Evolutionary conservation across 176 grass and related monocot genomes (phyloP).

Genomic region (Chloris gayana): DNA sequence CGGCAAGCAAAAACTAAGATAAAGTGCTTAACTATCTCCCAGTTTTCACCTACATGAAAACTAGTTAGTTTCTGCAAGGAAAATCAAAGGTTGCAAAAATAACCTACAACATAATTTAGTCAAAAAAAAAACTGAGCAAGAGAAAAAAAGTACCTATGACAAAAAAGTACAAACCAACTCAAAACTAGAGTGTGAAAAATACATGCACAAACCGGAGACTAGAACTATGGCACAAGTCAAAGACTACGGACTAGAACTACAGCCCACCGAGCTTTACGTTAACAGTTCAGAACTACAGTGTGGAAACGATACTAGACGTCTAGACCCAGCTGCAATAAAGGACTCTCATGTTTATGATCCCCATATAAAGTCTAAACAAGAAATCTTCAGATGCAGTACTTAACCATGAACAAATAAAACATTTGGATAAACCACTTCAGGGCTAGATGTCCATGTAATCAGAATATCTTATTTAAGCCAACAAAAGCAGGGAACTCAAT

Average conservation of each 20-base stretch:
- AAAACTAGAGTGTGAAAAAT: too few relatives aligned
- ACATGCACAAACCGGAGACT: neutral
- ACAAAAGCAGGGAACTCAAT: neutral
- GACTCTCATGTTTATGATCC: neutral
- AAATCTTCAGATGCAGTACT: constrained; percentile 6
- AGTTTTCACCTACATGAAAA: neutral
- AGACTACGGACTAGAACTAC: neutral
- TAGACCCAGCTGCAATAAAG: neutral
- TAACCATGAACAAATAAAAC: constrained; percentile 9
- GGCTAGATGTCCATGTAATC: neutral
- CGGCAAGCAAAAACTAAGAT: neutral
- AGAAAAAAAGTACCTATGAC: constrained; percentile 27
- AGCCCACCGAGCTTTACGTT: neutral
- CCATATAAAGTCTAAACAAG: constrained; percentile 2
- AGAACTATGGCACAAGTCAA: too few relatives aligned
- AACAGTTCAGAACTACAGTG: neutral
- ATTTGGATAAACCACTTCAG: neutral
- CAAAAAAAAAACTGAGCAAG: neutral
- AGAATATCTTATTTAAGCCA: neutral
- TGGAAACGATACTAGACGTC: constrained; percentile 5
- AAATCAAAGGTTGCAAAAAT: constrained; percentile 9
- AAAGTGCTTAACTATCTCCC: neutral
- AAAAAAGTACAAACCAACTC: neutral
- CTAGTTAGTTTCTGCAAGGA: neutral
- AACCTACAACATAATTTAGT: constrained; percentile 2